Conservation (phyloP, 2,329 filamentous ascomycete genomes). For the Fusarium burgessii region DNA sequence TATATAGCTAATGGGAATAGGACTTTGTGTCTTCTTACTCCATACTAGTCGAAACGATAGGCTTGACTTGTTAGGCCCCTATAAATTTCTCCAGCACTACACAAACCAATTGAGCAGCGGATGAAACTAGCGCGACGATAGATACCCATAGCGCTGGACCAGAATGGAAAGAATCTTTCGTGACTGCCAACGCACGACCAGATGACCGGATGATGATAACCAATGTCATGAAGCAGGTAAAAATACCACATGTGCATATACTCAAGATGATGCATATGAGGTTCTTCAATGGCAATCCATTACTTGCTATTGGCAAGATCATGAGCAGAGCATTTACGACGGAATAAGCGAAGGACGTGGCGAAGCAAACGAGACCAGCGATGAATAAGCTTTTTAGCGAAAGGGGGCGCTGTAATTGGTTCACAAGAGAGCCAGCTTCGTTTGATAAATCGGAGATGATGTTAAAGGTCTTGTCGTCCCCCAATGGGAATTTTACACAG, state of each 20-base stretch:
- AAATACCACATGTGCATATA: neutral
- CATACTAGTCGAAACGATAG: neutral
- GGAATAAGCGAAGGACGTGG: neutral
- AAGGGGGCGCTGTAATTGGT: slow-evolving; percentile 3
- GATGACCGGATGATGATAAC: neutral
- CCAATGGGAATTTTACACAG: slow-evolving; percentile 10
- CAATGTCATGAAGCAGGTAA: neutral
- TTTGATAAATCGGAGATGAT: slow-evolving; percentile 5
- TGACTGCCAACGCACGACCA: neutral
- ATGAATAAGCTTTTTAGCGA: slow-evolving; percentile 1
- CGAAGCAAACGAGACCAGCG: slow-evolving; percentile 3
- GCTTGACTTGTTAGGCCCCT: neutral
- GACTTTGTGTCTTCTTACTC: neutral
- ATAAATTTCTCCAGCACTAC: neutral
- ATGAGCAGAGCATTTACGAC: slow-evolving; percentile 1
- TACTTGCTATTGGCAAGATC: neutral
- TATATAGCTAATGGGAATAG: neutral
- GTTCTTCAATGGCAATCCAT: slow-evolving; percentile 8
- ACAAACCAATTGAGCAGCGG: neutral
- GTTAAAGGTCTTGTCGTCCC: slow-evolving; percentile 6
- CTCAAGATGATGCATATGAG: neutral
- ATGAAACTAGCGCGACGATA: neutral
- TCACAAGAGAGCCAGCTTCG: neutral
- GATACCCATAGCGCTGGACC: neutral
- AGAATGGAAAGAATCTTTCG: neutral